Evolutionary conservation across 805 yeast species (phyloP).

Genomic region (Lipomyces japonicus): DNA sequence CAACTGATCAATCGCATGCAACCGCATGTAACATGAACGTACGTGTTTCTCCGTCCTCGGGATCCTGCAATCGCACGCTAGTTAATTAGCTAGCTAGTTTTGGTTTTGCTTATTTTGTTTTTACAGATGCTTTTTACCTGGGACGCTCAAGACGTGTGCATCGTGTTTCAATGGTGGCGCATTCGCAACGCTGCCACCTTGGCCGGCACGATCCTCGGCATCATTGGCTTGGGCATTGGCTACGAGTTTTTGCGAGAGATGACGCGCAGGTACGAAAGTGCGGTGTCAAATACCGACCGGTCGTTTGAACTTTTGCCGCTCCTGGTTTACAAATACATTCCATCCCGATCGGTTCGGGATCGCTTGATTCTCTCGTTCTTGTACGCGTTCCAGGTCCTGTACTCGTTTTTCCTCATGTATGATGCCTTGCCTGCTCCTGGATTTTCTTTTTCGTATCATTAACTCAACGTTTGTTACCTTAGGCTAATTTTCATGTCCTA

Average conservation of each 20-base stretch:
- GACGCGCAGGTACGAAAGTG: conserved; percentile 24
- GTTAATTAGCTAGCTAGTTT: too few relatives aligned
- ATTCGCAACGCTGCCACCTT: conserved; percentile 15
- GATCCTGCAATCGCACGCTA: too few relatives aligned
- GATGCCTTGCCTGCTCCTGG: not conserved
- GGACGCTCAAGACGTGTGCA: conserved; percentile 20
- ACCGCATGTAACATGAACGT: conserved; percentile 16
- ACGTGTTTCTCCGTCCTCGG: not conserved
- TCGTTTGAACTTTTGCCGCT: conserved; percentile 16
- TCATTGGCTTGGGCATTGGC: conserved; percentile 27
- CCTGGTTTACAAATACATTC: conserved; percentile 14
- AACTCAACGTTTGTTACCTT: not conserved
- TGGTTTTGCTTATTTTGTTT: not conserved
- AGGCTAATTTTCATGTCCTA: conserved; percentile 27
- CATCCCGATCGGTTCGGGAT: conserved; percentile 19
- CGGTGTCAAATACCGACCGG: conserved; percentile 5
- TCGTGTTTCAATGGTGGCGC: conserved; percentile 29
- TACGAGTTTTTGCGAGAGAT: conserved; percentile 25
- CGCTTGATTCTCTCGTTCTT: conserved; percentile 16
- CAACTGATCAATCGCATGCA: not conserved
- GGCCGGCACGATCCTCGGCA: conserved; percentile 26
- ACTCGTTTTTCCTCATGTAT: conserved; percentile 27
- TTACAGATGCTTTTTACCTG: conserved; percentile 28
- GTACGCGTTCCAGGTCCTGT: conserved; percentile 25
- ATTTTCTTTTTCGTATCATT: not conserved